Conservation (phyloP, 768 basidiomycete genomes). For the Saitozyma sp. region DNA sequence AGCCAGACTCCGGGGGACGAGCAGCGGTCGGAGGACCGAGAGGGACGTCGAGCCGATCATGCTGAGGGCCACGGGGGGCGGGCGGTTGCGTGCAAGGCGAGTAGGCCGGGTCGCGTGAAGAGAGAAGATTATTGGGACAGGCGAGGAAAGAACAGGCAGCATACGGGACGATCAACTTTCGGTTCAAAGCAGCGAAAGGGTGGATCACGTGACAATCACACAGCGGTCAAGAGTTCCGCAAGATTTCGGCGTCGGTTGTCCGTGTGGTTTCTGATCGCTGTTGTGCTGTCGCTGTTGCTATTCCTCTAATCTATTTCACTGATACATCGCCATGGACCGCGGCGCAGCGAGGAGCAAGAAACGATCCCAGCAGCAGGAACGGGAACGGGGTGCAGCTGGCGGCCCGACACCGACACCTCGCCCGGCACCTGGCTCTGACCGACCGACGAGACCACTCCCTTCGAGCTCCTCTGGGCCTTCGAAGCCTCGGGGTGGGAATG, state of each 20-base stretch:
- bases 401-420: too few relatives aligned
- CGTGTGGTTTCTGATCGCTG: too few relatives aligned
- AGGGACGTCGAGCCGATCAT: too few relatives aligned
- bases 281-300: neutral
- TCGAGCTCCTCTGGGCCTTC: neutral
- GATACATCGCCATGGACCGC: conserved; percentile 32
- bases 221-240: neutral
- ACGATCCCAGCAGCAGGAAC: conserved; percentile 7
- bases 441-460: too few relatives aligned
- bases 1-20: too few relatives aligned
- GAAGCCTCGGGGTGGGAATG: neutral
- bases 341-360: conserved; percentile 44
- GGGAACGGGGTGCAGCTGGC: neutral
- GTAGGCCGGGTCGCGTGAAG: too few relatives aligned
- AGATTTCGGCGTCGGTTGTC: too few relatives aligned
- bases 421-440: too few relatives aligned
- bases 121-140: too few relatives aligned
- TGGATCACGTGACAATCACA: neutral
- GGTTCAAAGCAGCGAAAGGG: neutral
- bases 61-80: too few relatives aligned
- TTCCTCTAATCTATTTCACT: neutral
- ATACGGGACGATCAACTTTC: neutral
- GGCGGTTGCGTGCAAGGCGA: too few relatives aligned
- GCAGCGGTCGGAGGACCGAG: too few relatives aligned
- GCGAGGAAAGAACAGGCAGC: neutral